These are phyloP conservation scores for Alternaria longipes DNA, from an alignment of 2,329 filamentous ascomycete species.

Conservation along the genomic window DNA sequence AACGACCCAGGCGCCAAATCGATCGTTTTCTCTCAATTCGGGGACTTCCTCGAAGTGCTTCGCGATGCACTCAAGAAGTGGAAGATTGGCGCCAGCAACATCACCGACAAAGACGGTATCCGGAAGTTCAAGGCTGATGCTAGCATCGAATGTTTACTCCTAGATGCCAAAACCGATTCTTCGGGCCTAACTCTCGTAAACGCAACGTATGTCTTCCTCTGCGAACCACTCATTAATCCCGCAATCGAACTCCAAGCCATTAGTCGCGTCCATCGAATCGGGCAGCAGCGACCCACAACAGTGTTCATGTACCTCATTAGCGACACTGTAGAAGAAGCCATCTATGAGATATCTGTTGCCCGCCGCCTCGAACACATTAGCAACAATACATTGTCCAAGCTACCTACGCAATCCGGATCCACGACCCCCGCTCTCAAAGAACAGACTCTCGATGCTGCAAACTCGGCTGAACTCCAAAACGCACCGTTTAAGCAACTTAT, in stretches of 20 bases:
- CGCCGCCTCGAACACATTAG: constrained; percentile 81
- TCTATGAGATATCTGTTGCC: constrained; percentile 85
- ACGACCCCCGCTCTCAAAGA: constrained; percentile 59
- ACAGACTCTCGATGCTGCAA: constrained; percentile 78
- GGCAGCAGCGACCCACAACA: constrained; percentile 85
- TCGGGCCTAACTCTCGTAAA: constrained; percentile 92
- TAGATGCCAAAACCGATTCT: constrained; percentile 88
- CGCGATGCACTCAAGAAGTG: constrained; percentile 73
- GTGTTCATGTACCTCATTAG: constrained; percentile 96
- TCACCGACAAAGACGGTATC: constrained; percentile 75
- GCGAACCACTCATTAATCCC: constrained; percentile 92
- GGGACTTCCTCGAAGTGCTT: constrained; percentile 80
- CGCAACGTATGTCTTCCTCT: constrained; percentile 92
- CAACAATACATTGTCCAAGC: constrained; percentile 29
- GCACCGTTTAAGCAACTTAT: constrained; percentile 76
- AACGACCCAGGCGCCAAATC: constrained; percentile 88
- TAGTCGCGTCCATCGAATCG: constrained; percentile 92
- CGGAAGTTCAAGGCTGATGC: constrained; percentile 80
- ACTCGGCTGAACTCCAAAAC: constrained; percentile 82
- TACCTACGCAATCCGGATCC: constrained; percentile 23
- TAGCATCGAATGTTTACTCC: constrained; percentile 79
- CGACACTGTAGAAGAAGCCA: constrained; percentile 89
- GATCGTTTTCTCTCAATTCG: constrained; percentile 93
- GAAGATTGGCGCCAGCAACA: constrained; percentile 76
- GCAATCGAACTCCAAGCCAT: constrained; percentile 95